Conservation (phyloP, 768 basidiomycete genomes). For the Mrakia frigida region DNA sequence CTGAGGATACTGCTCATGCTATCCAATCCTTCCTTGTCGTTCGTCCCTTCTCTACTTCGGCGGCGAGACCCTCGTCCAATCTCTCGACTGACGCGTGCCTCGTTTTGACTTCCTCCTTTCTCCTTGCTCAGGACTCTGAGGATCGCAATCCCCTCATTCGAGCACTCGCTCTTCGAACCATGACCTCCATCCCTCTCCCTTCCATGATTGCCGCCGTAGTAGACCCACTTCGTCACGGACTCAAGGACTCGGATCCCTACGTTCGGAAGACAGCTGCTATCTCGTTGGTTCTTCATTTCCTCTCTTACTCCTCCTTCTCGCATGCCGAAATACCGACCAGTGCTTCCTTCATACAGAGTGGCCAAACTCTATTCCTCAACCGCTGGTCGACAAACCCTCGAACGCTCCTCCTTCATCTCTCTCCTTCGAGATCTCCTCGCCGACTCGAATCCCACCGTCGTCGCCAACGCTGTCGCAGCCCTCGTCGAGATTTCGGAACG, state of each 20-base stretch:
- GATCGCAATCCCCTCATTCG: conserved; percentile 95
- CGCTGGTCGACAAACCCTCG: conserved; percentile 71
- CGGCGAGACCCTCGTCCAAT: neutral
- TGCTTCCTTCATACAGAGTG: conserved; percentile 55
- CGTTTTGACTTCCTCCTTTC: neutral
- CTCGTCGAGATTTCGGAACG: conserved; percentile 95
- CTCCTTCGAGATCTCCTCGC: conserved; percentile 85
- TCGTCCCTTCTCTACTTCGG: conserved; percentile 14
- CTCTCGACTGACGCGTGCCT: neutral
- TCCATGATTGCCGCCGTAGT: conserved; percentile 62
- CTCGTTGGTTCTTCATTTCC: conserved; percentile 3
- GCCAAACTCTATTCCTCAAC: conserved; percentile 86
- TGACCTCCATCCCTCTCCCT: conserved; percentile 96
- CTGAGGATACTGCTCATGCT: conserved; percentile 87
- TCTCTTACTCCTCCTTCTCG: no score
- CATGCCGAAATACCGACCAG: neutral
- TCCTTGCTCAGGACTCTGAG: conserved; percentile 25
- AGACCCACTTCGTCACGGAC: conserved; percentile 84
- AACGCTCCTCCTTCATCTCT: conserved; percentile 69
- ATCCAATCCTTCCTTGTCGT: conserved; percentile 87
- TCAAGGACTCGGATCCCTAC: conserved; percentile 93
- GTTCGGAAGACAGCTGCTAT: conserved; percentile 98
- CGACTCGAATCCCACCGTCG: conserved; percentile 91
- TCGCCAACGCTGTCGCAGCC: conserved; percentile 93
- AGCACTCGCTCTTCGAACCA: conserved; percentile 93